phyloP scores from a whole-genome alignment of 1,139 yeast species.

The Pichia sp. region DNA sequence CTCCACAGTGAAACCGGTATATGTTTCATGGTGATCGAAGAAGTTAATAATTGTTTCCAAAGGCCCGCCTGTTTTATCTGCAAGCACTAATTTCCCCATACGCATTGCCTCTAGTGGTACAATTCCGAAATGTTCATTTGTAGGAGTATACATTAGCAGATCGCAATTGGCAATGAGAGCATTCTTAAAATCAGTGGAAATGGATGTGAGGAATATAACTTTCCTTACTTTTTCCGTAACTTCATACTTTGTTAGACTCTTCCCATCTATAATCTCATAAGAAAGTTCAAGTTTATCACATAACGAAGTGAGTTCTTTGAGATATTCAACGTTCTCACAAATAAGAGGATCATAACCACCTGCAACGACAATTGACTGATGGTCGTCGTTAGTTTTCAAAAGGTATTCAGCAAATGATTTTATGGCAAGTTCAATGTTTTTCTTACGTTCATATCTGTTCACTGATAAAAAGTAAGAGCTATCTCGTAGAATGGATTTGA shows the following conservation, averaged over 20 bases:
- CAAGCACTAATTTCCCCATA: constrained; percentile 74
- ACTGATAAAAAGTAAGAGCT: constrained; percentile 56
- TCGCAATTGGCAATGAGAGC: constrained; percentile 52
- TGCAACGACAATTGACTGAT: constrained; percentile 54
- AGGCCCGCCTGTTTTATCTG: constrained; percentile 90
- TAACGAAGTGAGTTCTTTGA: constrained; percentile 49
- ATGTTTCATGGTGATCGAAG: constrained; percentile 30
- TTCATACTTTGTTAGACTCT: too few relatives aligned
- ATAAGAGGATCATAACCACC: constrained; percentile 89
- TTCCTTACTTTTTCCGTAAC: constrained; percentile 23
- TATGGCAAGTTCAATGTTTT: constrained; percentile 74
- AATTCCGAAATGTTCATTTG: constrained; percentile 92
- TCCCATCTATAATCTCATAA: constrained; percentile 12
- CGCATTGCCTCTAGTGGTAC: constrained; percentile 96
- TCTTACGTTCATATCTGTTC: constrained; percentile 84
- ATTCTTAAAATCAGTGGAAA: constrained; percentile 60
- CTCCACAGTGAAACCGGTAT: constrained; percentile 73
- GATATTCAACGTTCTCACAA: constrained; percentile 66
- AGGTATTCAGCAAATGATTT: constrained; percentile 32
- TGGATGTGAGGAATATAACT: constrained; percentile 75
- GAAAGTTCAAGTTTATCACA: constrained; percentile 41
- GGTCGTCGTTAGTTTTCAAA: constrained; percentile 17
- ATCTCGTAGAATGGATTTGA: constrained; percentile 34
- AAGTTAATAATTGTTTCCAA: constrained; percentile 57
- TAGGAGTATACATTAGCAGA: constrained; percentile 78